Evolutionary conservation across 2,329 filamentous ascomycete genomes (phyloP).

Genomic region (Didymella sp.): DNA sequence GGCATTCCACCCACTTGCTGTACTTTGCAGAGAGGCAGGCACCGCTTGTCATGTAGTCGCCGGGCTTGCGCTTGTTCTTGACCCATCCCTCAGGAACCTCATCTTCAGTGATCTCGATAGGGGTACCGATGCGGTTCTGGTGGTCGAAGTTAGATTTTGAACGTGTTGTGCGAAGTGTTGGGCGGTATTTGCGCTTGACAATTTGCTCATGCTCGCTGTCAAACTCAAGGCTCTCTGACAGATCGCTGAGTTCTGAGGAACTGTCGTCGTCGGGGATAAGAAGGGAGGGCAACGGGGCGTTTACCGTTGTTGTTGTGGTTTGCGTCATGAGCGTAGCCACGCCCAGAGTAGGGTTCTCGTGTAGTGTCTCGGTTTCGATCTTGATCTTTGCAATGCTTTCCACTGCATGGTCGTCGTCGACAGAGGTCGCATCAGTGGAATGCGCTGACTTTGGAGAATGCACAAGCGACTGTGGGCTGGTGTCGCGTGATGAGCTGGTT

Average conservation of each 20-base stretch:
- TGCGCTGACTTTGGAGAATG: slow-evolving; percentile 46
- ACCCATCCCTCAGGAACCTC: slow-evolving; percentile 29
- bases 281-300: slow-evolving; percentile 38
- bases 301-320: slow-evolving; percentile 38
- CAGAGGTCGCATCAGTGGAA: slow-evolving; percentile 49
- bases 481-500: slow-evolving; percentile 36
- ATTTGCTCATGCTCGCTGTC: slow-evolving; percentile 48
- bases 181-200: slow-evolving; percentile 45
- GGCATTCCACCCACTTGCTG: slow-evolving; percentile 86
- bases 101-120: slow-evolving; percentile 33
- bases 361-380: slow-evolving; percentile 31
- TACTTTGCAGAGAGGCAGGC: slow-evolving; percentile 77
- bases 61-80: slow-evolving; percentile 46
- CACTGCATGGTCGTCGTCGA: slow-evolving; percentile 41
- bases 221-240: slow-evolving; percentile 49
- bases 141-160: slow-evolving; percentile 43
- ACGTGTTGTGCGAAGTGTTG: slow-evolving; percentile 43
- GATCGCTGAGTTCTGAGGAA: slow-evolving; percentile 50
- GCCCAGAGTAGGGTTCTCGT: slow-evolving; percentile 35
- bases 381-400: slow-evolving; percentile 29
- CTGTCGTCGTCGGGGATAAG: slow-evolving; percentile 40
- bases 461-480: slow-evolving; percentile 41
- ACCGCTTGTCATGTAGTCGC: slow-evolving; percentile 78
- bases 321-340: slow-evolving; percentile 42
- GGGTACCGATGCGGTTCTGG: slow-evolving; percentile 40